These are phyloP conservation scores for Colletotrichum camelliae DNA, from an alignment of 2,329 filamentous ascomycete genomes.

Conservation along the genomic window DNA sequence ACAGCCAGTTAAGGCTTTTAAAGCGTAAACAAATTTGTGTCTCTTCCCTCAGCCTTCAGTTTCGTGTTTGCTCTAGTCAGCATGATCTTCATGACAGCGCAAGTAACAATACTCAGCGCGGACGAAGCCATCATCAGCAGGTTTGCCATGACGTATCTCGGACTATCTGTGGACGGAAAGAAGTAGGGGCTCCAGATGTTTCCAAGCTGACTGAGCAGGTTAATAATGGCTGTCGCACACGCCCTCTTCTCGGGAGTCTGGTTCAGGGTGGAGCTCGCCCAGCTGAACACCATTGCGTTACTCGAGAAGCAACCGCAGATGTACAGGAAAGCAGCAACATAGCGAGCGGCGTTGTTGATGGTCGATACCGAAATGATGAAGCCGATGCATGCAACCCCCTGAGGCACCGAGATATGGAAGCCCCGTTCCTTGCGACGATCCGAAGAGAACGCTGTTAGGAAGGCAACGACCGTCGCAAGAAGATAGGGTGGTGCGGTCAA, in stretches of 20 bases:
- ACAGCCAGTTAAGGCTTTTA: not conserved
- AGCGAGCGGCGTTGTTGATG: conserved; percentile 55
- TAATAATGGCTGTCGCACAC: conserved; percentile 37
- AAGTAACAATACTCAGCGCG: not conserved
- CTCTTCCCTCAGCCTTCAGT: not conserved
- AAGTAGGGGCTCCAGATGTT: conserved; percentile 45
- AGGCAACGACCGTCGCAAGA: conserved; percentile 20
- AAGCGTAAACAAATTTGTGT: not conserved
- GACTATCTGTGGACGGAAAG: conserved; percentile 31
- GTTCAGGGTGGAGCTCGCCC: conserved; percentile 36
- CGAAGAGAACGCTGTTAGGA: conserved; percentile 19
- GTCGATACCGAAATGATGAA: conserved; percentile 67
- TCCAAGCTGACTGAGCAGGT: conserved; percentile 40
- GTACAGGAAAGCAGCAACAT: conserved; percentile 39
- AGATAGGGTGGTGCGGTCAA: conserved; percentile 31
- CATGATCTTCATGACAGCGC: conserved; percentile 4
- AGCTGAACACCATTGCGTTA: conserved; percentile 38
- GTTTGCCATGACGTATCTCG: conserved; percentile 33
- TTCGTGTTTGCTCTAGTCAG: not conserved
- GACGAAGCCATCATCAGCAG: conserved; percentile 23
- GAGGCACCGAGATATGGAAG: conserved; percentile 22
- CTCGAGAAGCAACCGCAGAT: conserved; percentile 24
- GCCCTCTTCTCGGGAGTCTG: conserved; percentile 43
- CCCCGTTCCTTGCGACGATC: conserved; percentile 23
- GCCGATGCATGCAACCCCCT: conserved; percentile 51